phyloP scores from a whole-genome alignment of 148 eudicot species.

The Polygonum aviculare region DNA sequence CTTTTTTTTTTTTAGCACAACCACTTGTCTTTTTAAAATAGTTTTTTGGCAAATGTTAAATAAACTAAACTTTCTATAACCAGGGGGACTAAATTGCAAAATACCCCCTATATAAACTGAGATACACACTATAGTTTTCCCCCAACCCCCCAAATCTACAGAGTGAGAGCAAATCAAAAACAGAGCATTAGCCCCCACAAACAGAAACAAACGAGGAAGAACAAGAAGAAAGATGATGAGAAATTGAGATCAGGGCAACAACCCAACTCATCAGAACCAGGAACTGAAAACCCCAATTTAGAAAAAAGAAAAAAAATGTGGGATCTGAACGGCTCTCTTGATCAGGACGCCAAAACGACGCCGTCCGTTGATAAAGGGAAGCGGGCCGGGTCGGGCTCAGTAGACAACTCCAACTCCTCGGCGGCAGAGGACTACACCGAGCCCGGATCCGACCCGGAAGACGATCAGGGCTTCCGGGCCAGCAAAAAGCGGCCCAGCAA shows the following conservation, averaged over 20 bases:
- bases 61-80: background rate
- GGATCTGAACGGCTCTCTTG: conserved; percentile 61
- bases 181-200: background rate
- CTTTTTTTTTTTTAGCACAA: too few relatives aligned
- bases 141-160: background rate
- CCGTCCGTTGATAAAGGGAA: conserved; percentile 37
- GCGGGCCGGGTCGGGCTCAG: conserved; percentile 37
- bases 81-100: background rate
- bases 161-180: background rate
- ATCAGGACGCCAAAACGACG: conserved; percentile 26
- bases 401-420: conserved; percentile 57
- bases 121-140: background rate
- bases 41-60: background rate
- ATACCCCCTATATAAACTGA: background rate
- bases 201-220: conserved; percentile 1
- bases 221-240: background rate
- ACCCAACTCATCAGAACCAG: background rate
- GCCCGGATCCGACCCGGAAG: conserved; percentile 36
- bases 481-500: conserved; percentile 18
- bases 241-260: background rate
- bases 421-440: conserved; percentile 24
- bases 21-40: background rate
- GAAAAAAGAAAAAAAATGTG: conserved; percentile 43
- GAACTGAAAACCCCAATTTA: background rate
- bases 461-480: conserved; percentile 9